Base-by-base conservation (phyloP, 768 basidiomycete species). In the Leccinellum albellum region DNA sequence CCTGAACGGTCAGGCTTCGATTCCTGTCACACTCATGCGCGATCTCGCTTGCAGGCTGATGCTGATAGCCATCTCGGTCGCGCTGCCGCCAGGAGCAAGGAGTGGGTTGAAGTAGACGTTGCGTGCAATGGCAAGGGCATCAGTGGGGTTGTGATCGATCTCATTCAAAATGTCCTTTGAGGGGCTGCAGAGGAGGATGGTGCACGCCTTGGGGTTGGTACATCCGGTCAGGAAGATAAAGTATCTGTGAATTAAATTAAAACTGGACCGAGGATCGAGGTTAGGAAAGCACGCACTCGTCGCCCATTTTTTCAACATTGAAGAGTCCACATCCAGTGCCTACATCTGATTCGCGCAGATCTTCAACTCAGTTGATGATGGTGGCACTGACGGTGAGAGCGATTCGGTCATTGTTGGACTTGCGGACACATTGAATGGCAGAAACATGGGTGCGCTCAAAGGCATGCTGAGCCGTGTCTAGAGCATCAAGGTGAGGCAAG, bases 161-260 rank as follows among this genome's bases (percentile, higher is more conserved):
- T 98, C 97, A 73, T 98, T 97, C 50, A 99, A 79, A 65, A 98
- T 94, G 67, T 98, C 97, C 73, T 98, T 99, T 3, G 94, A 96
- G 0, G 97, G 97, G 2, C 97, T 95, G 42, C 96, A 93, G 14
- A 99, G 89, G 48, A 99, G 84, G 74, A 98, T 94, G 12, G 96
- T 98, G 81, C 97, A 98, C 1, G 96, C 97, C 76, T 97, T 96
- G 5, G 97, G 97, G 14, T 81, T 78, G 33, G 76, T 75, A 77
- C 97, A 99, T 68, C 93, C 85, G n/a, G 88, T 26, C 35, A 26
- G 26, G 26, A 26, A 26, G 26, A 6, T 26, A 26, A 26, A 3
- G 26, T 26, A 26, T 26, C 26, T 26, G 26, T 26, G 3, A 26
- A 26, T 26, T 26, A 26, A 26, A 26, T 3, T 26, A 26, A 26